Evolutionary conservation across 768 basidiomycete species (phyloP).

Genomic region (Serendipita sp.): DNA sequence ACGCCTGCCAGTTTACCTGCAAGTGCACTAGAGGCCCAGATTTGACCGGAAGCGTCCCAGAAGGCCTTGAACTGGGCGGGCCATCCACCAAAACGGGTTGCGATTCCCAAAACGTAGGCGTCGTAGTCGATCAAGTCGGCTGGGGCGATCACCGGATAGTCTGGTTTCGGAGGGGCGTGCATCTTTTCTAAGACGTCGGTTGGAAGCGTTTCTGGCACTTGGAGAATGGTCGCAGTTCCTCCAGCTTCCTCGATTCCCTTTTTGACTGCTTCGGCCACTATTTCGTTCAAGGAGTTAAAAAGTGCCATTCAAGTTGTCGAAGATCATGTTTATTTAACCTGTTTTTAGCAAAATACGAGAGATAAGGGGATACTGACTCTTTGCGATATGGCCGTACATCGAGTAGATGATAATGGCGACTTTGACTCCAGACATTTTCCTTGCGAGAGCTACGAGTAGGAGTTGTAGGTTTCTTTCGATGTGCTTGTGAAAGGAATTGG

Average conservation of each 20-base stretch:
- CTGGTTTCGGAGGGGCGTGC: slow-evolving; percentile 53
- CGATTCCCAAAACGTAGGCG: slow-evolving; percentile 60
- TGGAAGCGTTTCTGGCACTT: slow-evolving; percentile 64
- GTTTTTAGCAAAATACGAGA: background rate
- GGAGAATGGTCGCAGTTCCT: slow-evolving; percentile 29
- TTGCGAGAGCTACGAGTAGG: too few species aligned
- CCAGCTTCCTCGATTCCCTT: slow-evolving; percentile 27
- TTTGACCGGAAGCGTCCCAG: slow-evolving; percentile 57
- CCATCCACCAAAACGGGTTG: slow-evolving; percentile 68
- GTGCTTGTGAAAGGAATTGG: background rate
- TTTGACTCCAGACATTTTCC: slow-evolving; percentile 1
- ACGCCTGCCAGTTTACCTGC: slow-evolving; percentile 59
- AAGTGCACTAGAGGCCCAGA: slow-evolving; percentile 45
- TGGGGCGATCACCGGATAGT: slow-evolving; percentile 51
- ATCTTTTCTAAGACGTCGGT: slow-evolving; percentile 48
- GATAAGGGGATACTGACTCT: slow-evolving; percentile 27
- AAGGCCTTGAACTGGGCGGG: slow-evolving; percentile 49
- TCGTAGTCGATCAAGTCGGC: slow-evolving; percentile 42
- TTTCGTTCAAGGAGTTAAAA: background rate
- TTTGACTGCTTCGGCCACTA: slow-evolving; percentile 46
- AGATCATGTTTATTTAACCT: background rate
- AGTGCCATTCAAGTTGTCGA: slow-evolving; percentile 2
- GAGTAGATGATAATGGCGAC: slow-evolving; percentile 35
- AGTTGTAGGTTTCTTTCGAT: background rate
- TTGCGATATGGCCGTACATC: slow-evolving; percentile 57